Conservation (phyloP, 139 green algal genomes). For the Micractinium conductrix region DNA sequence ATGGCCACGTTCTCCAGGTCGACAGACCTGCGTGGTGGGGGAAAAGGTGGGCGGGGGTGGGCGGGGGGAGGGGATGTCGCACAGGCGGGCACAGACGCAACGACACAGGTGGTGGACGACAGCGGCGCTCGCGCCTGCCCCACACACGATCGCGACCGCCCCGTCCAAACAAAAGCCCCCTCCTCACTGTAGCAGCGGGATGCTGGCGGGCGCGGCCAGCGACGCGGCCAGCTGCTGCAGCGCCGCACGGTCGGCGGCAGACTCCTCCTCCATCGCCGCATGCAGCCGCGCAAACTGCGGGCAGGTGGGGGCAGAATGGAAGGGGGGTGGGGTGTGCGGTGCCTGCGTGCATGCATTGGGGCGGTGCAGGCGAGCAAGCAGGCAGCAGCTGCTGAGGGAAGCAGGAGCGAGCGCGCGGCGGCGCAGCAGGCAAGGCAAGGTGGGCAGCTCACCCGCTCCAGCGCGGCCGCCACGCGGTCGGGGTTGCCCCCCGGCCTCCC, state of each 20-base stretch:
- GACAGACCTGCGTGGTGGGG: background rate
- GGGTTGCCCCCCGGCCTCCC: background rate
- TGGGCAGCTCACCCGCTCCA: constrained; percentile 11
- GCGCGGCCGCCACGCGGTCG: background rate
- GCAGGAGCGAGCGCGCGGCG: background rate
- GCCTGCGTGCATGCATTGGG: background rate
- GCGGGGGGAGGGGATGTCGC: background rate
- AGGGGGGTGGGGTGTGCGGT: background rate
- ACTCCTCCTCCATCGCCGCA: constrained; percentile 24
- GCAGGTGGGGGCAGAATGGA: background rate
- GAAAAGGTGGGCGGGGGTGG: no score
- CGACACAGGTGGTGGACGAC: no score
- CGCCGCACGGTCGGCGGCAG: background rate
- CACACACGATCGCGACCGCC: no score
- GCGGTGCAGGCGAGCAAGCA: background rate
- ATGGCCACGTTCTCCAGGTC: constrained; percentile 24
- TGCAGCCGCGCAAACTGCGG: constrained; percentile 18
- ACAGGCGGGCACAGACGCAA: background rate
- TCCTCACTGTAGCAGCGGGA: constrained; percentile 21
- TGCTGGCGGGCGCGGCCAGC: background rate
- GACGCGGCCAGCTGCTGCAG: constrained; percentile 16
- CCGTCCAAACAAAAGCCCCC: no score
- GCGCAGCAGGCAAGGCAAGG: background rate
- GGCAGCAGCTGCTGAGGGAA: background rate
- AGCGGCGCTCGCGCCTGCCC: no score